Evolutionary conservation across 1,284 basidiomycete genomes (phyloP).

Genomic region (Puccinia polysora): DNA sequence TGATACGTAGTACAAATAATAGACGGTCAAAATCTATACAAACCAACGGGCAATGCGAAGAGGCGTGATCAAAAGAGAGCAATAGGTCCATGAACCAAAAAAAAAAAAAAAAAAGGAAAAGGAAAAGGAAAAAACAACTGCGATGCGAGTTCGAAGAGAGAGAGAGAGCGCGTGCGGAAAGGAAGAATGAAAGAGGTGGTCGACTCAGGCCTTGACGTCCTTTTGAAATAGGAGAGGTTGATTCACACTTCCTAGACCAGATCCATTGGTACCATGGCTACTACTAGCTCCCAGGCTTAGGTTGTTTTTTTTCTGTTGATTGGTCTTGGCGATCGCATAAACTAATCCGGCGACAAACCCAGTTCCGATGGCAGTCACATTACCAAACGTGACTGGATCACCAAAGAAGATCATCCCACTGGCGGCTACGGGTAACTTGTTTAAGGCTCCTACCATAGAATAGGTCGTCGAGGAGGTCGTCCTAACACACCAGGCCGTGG

Average conservation of each 20-base stretch:
- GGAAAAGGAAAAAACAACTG: no score
- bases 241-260: neutral
- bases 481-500: conserved; percentile 97
- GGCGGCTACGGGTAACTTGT: conserved; percentile 95
- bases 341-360: conserved; percentile 79
- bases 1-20: no score
- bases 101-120: no score
- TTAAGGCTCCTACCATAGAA: conserved; percentile 97
- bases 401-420: conserved; percentile 95
- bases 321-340: conserved; percentile 46
- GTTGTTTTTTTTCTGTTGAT: conserved; percentile 42
- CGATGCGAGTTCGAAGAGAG: no score
- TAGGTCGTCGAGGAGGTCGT: conserved; percentile 96
- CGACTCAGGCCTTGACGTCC: conserved; percentile 35
- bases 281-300: neutral
- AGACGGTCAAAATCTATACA: no score
- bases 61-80: no score
- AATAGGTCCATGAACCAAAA: no score
- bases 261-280: neutral
- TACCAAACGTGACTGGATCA: conserved; percentile 78
- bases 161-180: no score
- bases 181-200: no score
- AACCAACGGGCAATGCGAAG: no score
- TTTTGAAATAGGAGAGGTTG: conserved; percentile 35
- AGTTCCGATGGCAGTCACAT: conserved; percentile 76